phyloP scores from a whole-genome alignment of 352 stramenopile genomes.

The Blastocystis sp. region DNA sequence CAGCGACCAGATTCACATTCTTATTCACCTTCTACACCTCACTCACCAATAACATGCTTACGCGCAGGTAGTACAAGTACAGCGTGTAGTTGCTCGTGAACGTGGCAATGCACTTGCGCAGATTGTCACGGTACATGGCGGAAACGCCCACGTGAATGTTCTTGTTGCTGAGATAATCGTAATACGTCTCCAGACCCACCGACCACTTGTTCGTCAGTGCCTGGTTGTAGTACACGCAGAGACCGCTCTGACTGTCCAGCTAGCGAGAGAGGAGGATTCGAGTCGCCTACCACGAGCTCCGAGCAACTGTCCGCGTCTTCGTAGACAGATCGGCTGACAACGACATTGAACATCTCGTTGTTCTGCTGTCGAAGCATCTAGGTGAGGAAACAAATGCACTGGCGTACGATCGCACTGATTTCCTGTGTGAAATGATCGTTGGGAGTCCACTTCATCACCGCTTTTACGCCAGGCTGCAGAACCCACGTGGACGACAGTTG shows the following conservation, averaged over 20 bases:
- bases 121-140: not conserved
- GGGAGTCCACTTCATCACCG: not conserved
- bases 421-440: constrained; percentile 29
- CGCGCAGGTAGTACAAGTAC: constrained; percentile 30
- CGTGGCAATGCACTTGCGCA: constrained; percentile 26
- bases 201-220: not conserved
- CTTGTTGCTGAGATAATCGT: constrained; percentile 34
- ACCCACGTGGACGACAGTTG: not conserved
- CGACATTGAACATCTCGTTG: not conserved
- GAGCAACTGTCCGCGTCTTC: not conserved
- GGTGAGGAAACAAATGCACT: not conserved
- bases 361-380: constrained; percentile 20
- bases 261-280: not conserved
- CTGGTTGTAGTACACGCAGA: constrained; percentile 9
- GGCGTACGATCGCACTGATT: not conserved
- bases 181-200: constrained; percentile 11
- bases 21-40: constrained; percentile 12
- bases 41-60: not conserved
- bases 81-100: constrained; percentile 13
- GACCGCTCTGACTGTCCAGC: constrained; percentile 19
- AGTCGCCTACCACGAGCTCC: not conserved
- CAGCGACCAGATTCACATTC: constrained; percentile 18
- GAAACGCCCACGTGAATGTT: constrained; percentile 25
- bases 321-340: constrained; percentile 7
- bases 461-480: not conserved